Evolutionary conservation across 2,329 filamentous ascomycete species (phyloP).

Genomic region (Nakataea oryzae): DNA sequence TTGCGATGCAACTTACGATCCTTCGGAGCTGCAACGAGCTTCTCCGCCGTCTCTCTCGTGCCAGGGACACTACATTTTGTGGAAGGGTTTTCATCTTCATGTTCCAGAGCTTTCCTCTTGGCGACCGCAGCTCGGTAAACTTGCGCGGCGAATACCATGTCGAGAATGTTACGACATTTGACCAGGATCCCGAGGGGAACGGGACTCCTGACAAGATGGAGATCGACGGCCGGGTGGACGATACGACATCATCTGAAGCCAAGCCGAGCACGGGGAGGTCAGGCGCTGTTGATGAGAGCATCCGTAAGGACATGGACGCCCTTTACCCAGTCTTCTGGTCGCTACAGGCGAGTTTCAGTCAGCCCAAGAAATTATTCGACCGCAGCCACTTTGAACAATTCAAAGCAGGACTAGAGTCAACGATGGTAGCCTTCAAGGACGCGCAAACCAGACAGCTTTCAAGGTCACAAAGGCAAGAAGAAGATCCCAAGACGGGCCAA

Average conservation of each 20-base stretch:
- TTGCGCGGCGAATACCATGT: conserved; percentile 90
- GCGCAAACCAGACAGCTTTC: conserved; percentile 38
- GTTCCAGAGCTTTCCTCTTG: conserved; percentile 93
- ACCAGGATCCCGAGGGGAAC: conserved; percentile 37
- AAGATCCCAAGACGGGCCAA: conserved; percentile 52
- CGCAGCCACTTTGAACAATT: conserved; percentile 65
- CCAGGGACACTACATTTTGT: conserved; percentile 95
- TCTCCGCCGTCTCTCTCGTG: conserved; percentile 82
- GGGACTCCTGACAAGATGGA: conserved; percentile 49
- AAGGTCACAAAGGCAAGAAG: conserved; percentile 34
- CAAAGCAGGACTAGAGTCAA: conserved; percentile 63
- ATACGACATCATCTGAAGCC: conserved; percentile 21
- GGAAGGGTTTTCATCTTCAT: conserved; percentile 97
- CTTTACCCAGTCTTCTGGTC: conserved; percentile 94
- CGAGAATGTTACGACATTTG: conserved; percentile 85
- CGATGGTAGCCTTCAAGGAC: conserved; percentile 42
- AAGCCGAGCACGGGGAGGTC: not conserved
- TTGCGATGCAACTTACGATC: conserved; percentile 78
- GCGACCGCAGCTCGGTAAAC: conserved; percentile 96
- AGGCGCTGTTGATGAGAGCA: conserved; percentile 12
- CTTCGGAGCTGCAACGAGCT: conserved; percentile 93
- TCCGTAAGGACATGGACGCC: conserved; percentile 52
- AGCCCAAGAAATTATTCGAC: conserved; percentile 76
- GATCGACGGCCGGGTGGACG: conserved; percentile 41
- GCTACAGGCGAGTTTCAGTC: conserved; percentile 82